Evolutionary conservation across 2,329 filamentous ascomycete species (phyloP).

Genomic region (Ascosphaera aggregata): DNA sequence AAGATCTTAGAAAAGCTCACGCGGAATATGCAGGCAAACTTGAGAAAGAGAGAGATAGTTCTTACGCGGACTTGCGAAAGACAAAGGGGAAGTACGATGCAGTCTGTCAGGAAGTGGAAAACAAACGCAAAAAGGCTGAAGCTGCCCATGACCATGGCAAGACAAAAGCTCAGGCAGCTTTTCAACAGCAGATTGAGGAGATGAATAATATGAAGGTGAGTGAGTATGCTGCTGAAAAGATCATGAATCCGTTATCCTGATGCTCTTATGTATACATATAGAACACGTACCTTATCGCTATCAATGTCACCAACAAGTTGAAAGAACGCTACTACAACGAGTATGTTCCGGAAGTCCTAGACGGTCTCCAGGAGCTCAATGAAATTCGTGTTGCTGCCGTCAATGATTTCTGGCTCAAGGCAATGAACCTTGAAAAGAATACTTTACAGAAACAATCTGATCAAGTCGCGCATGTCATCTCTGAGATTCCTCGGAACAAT

Average conservation of each 20-base stretch:
- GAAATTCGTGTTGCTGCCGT: constrained; percentile 69
- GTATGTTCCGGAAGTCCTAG: constrained; percentile 80
- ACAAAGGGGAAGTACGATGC: constrained; percentile 82
- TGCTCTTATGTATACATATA: constrained; percentile 13
- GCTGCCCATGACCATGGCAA: constrained; percentile 72
- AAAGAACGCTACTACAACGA: constrained; percentile 97
- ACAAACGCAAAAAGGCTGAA: constrained; percentile 82
- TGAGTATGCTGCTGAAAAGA: constrained; percentile 8
- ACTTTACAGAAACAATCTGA: constrained; percentile 52
- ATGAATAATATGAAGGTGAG: constrained; percentile 76
- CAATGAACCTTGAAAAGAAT: constrained; percentile 55
- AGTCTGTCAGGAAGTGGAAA: constrained; percentile 85
- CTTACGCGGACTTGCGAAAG: constrained; percentile 71
- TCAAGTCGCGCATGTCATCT: constrained; percentile 46
- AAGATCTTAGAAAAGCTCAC: constrained; percentile 82
- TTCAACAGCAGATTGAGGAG: constrained; percentile 75
- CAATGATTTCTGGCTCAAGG: constrained; percentile 66
- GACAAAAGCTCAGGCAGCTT: constrained; percentile 69
- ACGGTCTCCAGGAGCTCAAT: constrained; percentile 73
- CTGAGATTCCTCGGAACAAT: constrained; percentile 69
- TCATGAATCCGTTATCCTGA: neutral
- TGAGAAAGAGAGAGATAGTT: constrained; percentile 66
- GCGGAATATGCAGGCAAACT: constrained; percentile 71
- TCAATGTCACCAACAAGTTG: constrained; percentile 93
- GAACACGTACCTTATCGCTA: constrained; percentile 90